These are phyloP conservation scores for Chaetothyriales sp. DNA, from an alignment of 2,329 filamentous ascomycete species.

Conservation along the genomic window DNA sequence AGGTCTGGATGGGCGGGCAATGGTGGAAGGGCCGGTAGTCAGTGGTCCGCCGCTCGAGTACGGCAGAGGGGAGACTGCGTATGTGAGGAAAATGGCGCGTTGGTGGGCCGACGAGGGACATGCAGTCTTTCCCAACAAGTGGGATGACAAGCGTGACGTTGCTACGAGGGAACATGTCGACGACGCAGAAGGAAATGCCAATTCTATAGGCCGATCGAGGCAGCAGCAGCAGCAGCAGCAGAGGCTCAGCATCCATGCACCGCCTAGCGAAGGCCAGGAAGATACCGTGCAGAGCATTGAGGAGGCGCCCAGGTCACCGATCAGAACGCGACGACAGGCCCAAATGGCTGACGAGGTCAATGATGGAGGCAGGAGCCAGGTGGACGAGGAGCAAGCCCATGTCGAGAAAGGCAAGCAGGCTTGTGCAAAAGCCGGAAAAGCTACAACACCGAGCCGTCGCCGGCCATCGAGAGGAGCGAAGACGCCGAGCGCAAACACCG, in stretches of 20 bases:
- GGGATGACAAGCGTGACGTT: neutral
- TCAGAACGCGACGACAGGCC: slow-evolving; percentile 3
- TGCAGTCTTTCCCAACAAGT: slow-evolving; percentile 4
- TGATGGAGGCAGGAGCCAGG: neutral
- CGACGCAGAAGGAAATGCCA: neutral
- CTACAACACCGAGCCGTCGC: neutral
- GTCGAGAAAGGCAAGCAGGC: neutral
- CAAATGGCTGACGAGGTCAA: slow-evolving; percentile 7
- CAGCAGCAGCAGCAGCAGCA: neutral
- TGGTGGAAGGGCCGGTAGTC: slow-evolving; percentile 20
- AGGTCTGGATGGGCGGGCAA: slow-evolving; percentile 10
- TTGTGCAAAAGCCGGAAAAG: neutral
- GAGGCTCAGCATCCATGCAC: neutral
- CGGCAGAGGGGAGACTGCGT: slow-evolving; percentile 24
- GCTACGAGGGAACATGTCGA: neutral
- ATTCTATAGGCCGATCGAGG: neutral
- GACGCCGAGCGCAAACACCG: neutral
- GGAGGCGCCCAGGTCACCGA: neutral
- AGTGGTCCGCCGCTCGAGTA: slow-evolving; percentile 30
- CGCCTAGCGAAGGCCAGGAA: neutral
- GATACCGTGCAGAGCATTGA: neutral
- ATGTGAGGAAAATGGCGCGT: slow-evolving; percentile 23
- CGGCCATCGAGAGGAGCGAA: neutral
- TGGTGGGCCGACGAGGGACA: slow-evolving; percentile 30
- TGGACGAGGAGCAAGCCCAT: neutral